Evolutionary conservation across 2,329 filamentous ascomycete species (phyloP).

Genomic region (Cladosporium velox): DNA sequence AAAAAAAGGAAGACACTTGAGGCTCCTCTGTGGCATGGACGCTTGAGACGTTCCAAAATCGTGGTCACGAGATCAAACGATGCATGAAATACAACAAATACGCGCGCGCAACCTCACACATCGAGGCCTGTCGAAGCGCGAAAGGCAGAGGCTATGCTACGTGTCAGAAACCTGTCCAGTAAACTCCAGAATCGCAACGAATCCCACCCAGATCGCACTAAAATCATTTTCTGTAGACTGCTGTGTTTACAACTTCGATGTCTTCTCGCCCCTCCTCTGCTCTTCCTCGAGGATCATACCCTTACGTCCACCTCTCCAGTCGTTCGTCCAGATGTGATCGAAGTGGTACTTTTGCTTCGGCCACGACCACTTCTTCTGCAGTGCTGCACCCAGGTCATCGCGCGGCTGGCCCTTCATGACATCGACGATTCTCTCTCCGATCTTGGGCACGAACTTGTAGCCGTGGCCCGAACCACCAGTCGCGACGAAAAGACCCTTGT

Average conservation of each 20-base stretch:
- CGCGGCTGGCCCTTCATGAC: constrained; percentile 48
- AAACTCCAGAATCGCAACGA: background rate
- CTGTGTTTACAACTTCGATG: constrained; percentile 10
- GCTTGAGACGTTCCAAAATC: background rate
- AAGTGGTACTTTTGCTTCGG: constrained; percentile 41
- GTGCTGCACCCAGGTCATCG: constrained; percentile 45
- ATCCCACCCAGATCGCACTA: background rate
- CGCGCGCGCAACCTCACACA: constrained; percentile 18
- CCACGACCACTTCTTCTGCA: constrained; percentile 65
- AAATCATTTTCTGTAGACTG: background rate
- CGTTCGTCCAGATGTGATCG: constrained; percentile 41
- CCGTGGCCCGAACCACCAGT: constrained; percentile 64
- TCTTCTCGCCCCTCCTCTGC: constrained; percentile 33
- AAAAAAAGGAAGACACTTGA: background rate
- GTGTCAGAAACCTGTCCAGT: background rate
- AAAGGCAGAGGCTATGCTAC: background rate
- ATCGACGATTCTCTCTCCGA: constrained; percentile 58
- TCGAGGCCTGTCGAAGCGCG: background rate
- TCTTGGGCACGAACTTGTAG: constrained; percentile 63
- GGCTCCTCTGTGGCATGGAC: background rate
- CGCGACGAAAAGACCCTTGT: constrained; percentile 57
- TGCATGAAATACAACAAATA: background rate
- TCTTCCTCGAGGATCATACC: constrained; percentile 40
- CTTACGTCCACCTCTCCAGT: constrained; percentile 42
- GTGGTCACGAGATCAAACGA: background rate